These are phyloP conservation scores for Tricholoma sp. DNA, from an alignment of 768 basidiomycete species.

Conservation along the genomic window DNA sequence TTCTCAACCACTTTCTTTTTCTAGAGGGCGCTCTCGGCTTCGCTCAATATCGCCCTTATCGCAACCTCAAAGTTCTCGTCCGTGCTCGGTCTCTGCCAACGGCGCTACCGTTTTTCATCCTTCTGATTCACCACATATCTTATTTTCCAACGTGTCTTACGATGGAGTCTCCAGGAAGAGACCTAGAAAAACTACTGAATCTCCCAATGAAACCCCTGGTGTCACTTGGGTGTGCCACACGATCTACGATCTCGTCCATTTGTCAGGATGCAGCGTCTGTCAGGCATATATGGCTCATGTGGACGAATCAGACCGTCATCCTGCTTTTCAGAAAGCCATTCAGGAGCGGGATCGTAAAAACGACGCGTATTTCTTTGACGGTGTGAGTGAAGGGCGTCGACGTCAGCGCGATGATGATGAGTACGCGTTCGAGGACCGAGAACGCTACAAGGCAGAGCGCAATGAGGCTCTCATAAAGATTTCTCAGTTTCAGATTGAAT, in stretches of 20 bases:
- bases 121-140: slow-evolving; percentile 1
- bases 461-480: slow-evolving; percentile 29
- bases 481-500: slow-evolving; percentile 22
- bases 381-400: slow-evolving; percentile 33
- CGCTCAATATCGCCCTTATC: slow-evolving; percentile 12
- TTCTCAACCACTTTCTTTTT: not conserved
- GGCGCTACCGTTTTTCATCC: slow-evolving; percentile 2
- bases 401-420: slow-evolving; percentile 35
- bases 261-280: slow-evolving; percentile 33
- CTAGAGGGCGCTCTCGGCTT: slow-evolving; percentile 6
- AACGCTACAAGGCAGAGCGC: slow-evolving; percentile 29
- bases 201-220: slow-evolving; percentile 6
- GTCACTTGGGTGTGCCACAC: slow-evolving; percentile 35
- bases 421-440: slow-evolving; percentile 26
- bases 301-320: slow-evolving; percentile 30
- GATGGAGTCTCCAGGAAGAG: slow-evolving; percentile 9
- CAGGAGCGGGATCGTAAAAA: slow-evolving; percentile 32
- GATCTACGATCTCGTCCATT: slow-evolving; percentile 34
- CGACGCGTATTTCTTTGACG: slow-evolving; percentile 34
- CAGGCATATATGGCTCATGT: slow-evolving; percentile 35
- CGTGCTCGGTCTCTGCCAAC: not conserved
- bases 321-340: slow-evolving; percentile 35
- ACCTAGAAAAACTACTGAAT: slow-evolving; percentile 7
- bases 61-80: slow-evolving; percentile 10
- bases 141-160: slow-evolving; percentile 4